Evolutionary conservation across 2,329 filamentous ascomycete species (phyloP).

Genomic region (Diaporthe sp.): DNA sequence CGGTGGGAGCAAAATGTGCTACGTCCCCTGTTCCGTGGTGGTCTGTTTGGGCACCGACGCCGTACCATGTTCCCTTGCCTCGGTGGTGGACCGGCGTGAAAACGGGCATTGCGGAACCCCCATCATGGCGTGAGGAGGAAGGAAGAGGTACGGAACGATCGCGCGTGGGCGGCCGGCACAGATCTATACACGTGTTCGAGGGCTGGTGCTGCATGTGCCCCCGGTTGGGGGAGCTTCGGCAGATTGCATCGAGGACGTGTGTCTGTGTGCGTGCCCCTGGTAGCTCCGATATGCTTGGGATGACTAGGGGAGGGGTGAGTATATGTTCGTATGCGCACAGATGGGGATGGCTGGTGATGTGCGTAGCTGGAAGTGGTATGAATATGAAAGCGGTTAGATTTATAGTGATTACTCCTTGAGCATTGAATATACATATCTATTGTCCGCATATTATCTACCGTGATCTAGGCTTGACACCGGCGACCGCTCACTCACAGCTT

Average conservation of each 20-base stretch:
- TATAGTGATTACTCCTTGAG: background rate
- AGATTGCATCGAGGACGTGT: constrained; percentile 22
- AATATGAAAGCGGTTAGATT: background rate
- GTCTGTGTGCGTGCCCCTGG: background rate
- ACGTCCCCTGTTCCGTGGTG: background rate
- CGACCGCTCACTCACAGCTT: constrained; percentile 37
- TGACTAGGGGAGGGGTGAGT: background rate
- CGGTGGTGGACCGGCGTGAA: background rate
- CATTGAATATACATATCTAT: background rate
- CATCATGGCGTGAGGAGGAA: background rate
- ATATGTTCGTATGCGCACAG: background rate
- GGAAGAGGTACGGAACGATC: background rate
- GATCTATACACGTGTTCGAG: constrained; percentile 21
- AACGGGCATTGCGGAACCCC: background rate
- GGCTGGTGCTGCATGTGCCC: background rate
- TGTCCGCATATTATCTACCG: background rate
- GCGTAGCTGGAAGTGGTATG: background rate
- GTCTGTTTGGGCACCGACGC: constrained; percentile 8
- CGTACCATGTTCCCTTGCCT: background rate
- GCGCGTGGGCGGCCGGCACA: background rate
- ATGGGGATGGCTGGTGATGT: background rate
- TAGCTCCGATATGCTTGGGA: background rate
- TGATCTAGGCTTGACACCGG: background rate
- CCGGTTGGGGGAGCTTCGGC: background rate
- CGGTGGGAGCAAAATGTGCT: background rate